These are phyloP conservation scores for Globisporangium paddicum DNA, from an alignment of 352 stramenopile species.

Conservation along the genomic window DNA sequence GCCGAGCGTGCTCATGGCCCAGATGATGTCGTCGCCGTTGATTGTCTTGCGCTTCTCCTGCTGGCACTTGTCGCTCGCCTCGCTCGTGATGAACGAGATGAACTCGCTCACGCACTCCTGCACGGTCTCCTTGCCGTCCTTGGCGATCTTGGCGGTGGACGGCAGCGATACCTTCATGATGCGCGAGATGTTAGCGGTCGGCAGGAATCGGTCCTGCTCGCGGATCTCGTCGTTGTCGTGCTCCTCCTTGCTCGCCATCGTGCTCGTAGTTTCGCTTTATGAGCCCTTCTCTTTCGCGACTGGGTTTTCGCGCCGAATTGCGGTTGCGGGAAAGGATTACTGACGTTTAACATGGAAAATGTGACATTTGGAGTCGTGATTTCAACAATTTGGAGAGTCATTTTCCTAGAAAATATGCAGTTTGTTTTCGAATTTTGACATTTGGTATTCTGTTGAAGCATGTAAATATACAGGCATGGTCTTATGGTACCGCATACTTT, in stretches of 20 bases:
- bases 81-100: constrained; percentile 99
- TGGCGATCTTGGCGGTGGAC: constrained; percentile 98
- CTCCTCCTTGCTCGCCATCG: constrained; percentile 79
- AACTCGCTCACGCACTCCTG: constrained; percentile 99
- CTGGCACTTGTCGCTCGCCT: constrained; percentile 99
- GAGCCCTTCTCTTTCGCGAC: no score
- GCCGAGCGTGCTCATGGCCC: constrained; percentile 98
- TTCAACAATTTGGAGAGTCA: no score
- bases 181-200: constrained; percentile 98
- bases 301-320: no score
- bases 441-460: no score
- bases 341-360: no score
- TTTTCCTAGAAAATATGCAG: no score
- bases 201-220: constrained; percentile 97
- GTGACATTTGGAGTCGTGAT: no score
- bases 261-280: not conserved
- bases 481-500: no score
- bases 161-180: constrained; percentile 99
- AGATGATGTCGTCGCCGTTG: constrained; percentile 99
- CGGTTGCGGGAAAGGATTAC: no score
- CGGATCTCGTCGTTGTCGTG: constrained; percentile 89
- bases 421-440: no score
- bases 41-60: constrained; percentile 99
- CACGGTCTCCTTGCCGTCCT: constrained; percentile 99
- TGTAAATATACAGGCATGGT: no score